A percentile compares a stretch with the other conserved stretches of the same genome.
phyloP scores from a whole-genome alignment of 495 filamentous ascomycete species.

The Penicillium macrosclerotiorum region DNA sequence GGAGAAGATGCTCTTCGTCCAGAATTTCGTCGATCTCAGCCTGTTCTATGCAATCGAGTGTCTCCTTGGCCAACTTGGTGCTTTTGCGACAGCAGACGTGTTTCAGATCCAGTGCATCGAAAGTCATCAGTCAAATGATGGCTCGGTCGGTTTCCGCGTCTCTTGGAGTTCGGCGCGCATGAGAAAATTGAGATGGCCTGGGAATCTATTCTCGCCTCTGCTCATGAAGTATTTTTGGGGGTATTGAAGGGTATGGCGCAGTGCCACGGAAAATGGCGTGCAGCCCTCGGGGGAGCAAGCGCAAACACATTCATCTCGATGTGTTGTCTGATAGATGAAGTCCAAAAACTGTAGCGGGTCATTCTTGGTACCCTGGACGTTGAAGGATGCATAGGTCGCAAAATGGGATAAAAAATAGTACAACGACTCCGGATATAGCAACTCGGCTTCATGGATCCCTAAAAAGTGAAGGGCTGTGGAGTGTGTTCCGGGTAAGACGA shows the following conservation, averaged over 20 bases:
- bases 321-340: neutral
- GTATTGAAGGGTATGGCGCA: neutral
- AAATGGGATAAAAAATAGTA: neutral
- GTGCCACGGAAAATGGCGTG: neutral
- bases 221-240: neutral
- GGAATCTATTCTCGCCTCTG: neutral
- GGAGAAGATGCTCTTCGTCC: constrained; percentile 1
- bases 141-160: neutral
- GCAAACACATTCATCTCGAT: constrained; percentile 1
- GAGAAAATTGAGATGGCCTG: neutral
- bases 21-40: constrained; percentile 1
- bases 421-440: neutral
- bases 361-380: neutral
- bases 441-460: neutral
- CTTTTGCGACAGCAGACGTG: constrained; percentile 3
- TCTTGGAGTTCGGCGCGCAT: neutral
- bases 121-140: constrained; percentile 1
- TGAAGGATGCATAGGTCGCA: neutral
- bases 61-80: neutral
- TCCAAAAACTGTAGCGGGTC: neutral
- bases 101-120: constrained; percentile 1
- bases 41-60: neutral
- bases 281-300: constrained; percentile 1
- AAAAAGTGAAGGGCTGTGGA: neutral
- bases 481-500: neutral